Evolutionary conservation across 805 yeast species (phyloP), one percentile per base, ranked within the genome.

Genomic region (Candida succiphila): DNA sequence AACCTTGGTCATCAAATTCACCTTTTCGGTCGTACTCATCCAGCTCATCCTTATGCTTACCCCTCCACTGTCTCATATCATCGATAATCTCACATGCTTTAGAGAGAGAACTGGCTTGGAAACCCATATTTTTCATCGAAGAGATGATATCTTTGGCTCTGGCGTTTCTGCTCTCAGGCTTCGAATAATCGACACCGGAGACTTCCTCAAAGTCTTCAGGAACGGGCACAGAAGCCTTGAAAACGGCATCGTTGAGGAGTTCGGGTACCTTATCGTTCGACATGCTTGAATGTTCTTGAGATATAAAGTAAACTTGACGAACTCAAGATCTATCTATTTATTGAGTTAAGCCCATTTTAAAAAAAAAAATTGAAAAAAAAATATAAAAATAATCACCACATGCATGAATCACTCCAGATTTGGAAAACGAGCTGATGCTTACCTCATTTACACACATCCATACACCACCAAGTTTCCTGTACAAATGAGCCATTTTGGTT

Each of bases 121-220:
- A 92, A 7, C 99, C 99, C 96, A 94, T 92, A 25, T 76, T 77
- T 47, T 67, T 77, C 98, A 94, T 92, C 22, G 89, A 74, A 23
- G 64, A 65, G 42, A 92, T 71, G 43, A 92, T 65, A 48, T 84
- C 88, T 12, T 69, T 66, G 27, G 97, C 98, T 29, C 69, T 65
- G 72, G 84, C 75, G 58, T 88, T 75, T 45, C 71, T 72, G 36
- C 89, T 82, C 33, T 71, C 73, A 27, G 82, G 79, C 46, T 76
- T 69, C 30, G 89, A 78, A 61, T 89, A 92, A 59, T 92, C 96
- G 32, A 92, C 76, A 37, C 98, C 98, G 37, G 72, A 64, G 18
- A 94, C 96, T 49, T 77, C 69, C 19, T 74, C 77, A 38, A 84
- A 83, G 44, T 75, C 75, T 21, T 72, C 83, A 7, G 95, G 94